These are phyloP conservation scores for Stephania cephalantha DNA, from an alignment of 164 flowering plant species.

Conservation along the genomic window DNA sequence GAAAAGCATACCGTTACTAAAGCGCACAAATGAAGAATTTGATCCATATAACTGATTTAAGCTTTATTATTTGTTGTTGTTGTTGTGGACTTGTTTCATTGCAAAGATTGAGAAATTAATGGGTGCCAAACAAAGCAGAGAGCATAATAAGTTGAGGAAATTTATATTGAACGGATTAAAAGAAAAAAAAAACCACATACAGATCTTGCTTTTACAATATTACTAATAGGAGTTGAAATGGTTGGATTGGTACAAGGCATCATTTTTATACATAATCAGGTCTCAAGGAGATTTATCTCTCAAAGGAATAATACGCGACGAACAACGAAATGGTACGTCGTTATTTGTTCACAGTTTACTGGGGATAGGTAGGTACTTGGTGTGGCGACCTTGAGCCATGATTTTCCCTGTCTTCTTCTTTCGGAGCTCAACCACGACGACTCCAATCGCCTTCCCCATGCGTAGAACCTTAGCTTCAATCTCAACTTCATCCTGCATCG, in stretches of 20 bases:
- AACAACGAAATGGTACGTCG: neutral
- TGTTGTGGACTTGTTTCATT: neutral
- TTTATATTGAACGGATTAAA: neutral
- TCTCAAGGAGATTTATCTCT: too few species aligned
- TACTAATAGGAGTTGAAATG: too few species aligned
- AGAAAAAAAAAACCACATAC: too few species aligned
- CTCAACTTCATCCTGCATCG: slow-evolving; percentile 77
- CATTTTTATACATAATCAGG: neutral
- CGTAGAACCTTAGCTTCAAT: slow-evolving; percentile 64
- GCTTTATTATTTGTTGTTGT: too few species aligned
- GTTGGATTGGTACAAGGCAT: neutral
- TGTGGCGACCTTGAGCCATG: slow-evolving; percentile 83
- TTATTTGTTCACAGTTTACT: slow-evolving; percentile 49
- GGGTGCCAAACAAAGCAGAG: neutral
- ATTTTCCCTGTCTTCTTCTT: slow-evolving; percentile 70
- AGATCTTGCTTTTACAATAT: too few species aligned
- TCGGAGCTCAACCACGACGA: slow-evolving; percentile 70
- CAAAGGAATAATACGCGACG: neutral
- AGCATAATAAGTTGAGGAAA: neutral
- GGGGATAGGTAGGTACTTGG: slow-evolving; percentile 56
- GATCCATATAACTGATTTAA: too few species aligned
- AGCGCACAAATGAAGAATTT: too few species aligned
- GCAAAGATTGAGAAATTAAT: neutral
- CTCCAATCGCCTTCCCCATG: slow-evolving; percentile 72
- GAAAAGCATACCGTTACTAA: too few species aligned